phyloP scores from a whole-genome alignment of 2,329 filamentous ascomycete species.

The Aspergillus ibericus region DNA sequence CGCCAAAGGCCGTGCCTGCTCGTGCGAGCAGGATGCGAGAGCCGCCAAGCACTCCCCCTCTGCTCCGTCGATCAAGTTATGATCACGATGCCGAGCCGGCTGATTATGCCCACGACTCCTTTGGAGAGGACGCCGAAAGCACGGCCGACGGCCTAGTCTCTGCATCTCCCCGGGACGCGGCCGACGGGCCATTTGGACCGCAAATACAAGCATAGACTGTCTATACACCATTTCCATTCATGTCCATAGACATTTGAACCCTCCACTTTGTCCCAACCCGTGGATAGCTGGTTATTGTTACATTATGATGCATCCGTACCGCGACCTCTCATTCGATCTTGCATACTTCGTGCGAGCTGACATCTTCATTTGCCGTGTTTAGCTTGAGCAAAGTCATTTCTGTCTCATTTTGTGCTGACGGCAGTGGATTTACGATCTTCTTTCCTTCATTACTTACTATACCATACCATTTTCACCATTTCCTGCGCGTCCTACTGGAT shows the following conservation, averaged over 20 bases:
- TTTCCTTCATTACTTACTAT: slow-evolving; percentile 1
- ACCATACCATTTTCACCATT: neutral
- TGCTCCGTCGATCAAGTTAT: slow-evolving; percentile 57
- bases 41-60: slow-evolving; percentile 53
- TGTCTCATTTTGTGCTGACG: slow-evolving; percentile 2
- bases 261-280: neutral
- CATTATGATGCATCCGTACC: slow-evolving; percentile 3
- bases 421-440: slow-evolving; percentile 11
- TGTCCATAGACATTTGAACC: slow-evolving; percentile 6
- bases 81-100: slow-evolving; percentile 60
- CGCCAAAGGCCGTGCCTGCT: slow-evolving; percentile 30
- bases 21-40: slow-evolving; percentile 33
- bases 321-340: slow-evolving; percentile 3
- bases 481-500: slow-evolving; percentile 16
- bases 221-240: slow-evolving; percentile 6
- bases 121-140: slow-evolving; percentile 53
- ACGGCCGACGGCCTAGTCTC: slow-evolving; percentile 45
- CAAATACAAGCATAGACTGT: slow-evolving; percentile 26
- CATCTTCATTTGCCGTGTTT: neutral
- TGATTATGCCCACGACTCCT: slow-evolving; percentile 48
- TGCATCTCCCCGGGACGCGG: slow-evolving; percentile 32
- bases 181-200: slow-evolving; percentile 34
- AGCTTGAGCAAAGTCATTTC: neutral
- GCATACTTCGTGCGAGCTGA: neutral
- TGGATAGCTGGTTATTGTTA: neutral